Evolutionary conservation across 2,329 filamentous ascomycete species (phyloP).

Genomic region (Colletotrichum echinochloae): DNA sequence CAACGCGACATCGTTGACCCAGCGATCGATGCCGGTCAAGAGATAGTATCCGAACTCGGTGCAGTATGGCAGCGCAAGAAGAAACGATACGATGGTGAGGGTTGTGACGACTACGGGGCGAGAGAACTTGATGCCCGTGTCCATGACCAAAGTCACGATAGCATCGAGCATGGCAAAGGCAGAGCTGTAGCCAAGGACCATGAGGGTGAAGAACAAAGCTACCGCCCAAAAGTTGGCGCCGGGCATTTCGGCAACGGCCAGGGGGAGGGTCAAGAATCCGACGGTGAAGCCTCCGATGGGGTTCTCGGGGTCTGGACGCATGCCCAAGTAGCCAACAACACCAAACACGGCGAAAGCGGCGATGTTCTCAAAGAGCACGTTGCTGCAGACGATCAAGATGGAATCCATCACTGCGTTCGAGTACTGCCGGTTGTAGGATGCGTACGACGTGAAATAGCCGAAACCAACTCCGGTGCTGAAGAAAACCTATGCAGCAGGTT

Average conservation of each 20-base stretch:
- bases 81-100: conserved; percentile 62
- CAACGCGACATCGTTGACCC: conserved; percentile 66
- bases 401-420: conserved; percentile 71
- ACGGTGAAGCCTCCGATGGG: conserved; percentile 66
- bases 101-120: conserved; percentile 62
- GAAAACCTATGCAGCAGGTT: conserved; percentile 55
- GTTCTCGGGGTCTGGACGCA: conserved; percentile 52
- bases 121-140: conserved; percentile 61
- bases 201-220: conserved; percentile 68
- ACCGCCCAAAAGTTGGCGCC: conserved; percentile 69
- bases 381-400: conserved; percentile 65
- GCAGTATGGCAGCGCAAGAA: conserved; percentile 67
- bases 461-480: conserved; percentile 70
- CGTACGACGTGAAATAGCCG: conserved; percentile 69
- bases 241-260: conserved; percentile 67
- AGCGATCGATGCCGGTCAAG: conserved; percentile 65
- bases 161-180: conserved; percentile 71
- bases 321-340: conserved; percentile 62
- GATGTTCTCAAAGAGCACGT: conserved; percentile 68
- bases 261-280: conserved; percentile 69
- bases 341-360: conserved; percentile 63
- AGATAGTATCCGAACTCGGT: conserved; percentile 69
- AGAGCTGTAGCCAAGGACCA: conserved; percentile 68
- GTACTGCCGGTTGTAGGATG: conserved; percentile 68
- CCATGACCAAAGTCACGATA: conserved; percentile 64